Conservation (phyloP, 208 protist genomes). For the Endotrypanum monterogeii region DNA sequence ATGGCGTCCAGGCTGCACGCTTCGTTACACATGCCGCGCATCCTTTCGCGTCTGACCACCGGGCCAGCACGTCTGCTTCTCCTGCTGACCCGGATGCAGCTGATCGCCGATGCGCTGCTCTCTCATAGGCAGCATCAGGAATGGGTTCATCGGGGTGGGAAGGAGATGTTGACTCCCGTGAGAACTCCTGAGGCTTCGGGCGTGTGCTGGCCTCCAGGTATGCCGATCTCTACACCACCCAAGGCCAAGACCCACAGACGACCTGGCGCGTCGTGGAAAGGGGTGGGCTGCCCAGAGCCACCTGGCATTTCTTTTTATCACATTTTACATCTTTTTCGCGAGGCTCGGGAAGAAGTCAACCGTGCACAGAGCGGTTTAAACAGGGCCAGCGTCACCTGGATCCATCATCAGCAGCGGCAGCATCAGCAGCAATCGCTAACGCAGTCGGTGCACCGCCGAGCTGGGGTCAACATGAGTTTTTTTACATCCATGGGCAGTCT, state of each 20-base stretch:
- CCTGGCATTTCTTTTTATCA: slow-evolving; percentile 11
- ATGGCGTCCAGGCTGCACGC: slow-evolving; percentile 1
- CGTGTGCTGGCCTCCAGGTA: neutral
- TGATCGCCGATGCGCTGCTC: slow-evolving; percentile 32
- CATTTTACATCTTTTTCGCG: slow-evolving; percentile 17
- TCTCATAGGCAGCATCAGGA: slow-evolving; percentile 15
- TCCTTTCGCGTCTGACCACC: slow-evolving; percentile 27
- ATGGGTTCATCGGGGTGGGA: neutral
- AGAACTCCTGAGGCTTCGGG: neutral
- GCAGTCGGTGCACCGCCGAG: neutral
- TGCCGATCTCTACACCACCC: neutral
- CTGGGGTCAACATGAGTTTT: neutral
- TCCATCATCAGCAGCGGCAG: slow-evolving; percentile 16
- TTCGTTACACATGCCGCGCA: slow-evolving; percentile 19
- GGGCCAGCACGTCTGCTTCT: slow-evolving; percentile 37
- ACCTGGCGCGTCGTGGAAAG: neutral
- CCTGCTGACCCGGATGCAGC: slow-evolving; percentile 39
- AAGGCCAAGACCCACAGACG: neutral
- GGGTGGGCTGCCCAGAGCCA: neutral
- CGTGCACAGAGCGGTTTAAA: slow-evolving; percentile 20
- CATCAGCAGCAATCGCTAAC: neutral
- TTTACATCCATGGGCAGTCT: neutral
- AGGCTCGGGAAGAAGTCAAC: slow-evolving; percentile 23
- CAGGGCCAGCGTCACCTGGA: slow-evolving; percentile 12
- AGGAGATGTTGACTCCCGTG: neutral